Base-by-base conservation (phyloP, 2,329 filamentous ascomycete species). In the Cladosporium austrohemisphaericum region DNA sequence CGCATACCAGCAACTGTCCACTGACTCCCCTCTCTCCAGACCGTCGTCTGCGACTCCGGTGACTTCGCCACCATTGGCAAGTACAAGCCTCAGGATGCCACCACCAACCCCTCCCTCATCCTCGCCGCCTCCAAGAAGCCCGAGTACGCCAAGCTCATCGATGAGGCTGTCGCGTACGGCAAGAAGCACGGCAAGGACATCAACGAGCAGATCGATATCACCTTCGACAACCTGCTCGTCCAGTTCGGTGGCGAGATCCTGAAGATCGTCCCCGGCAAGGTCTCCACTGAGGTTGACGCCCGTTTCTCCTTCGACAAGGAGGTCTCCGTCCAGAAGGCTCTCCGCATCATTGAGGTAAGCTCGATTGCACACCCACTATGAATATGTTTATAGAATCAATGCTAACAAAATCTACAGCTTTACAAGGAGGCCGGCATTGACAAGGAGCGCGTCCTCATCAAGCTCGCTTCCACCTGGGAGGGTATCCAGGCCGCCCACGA, bases 41-140 rank as follows among this genome's bases (percentile, higher is more conserved):
- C 88, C 58, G 93, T 97, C 68, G 93, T 97, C 73, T 92, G 87
- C 73, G 93, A 97, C 79, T 95, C 92, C 74, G 93, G 91, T 85
- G 86, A 77, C 68, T 72, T 74, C 60, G 71, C 76, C 83, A 91
- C 91, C 73, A 98, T 98, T 73, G 91, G 80, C 79, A 96, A 97
- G 80, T 98, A 98, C 85, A 95, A 95, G 84, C 93, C 93, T 59
- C 91, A 98, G 81, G 93, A 98, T 88, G 93, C 93, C 68, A 98
- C 93, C 72, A 98, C 93, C 78, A 98, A 98, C 84, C 93, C 93
- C 53, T 97, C 93, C 57, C 81, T 98, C 71, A 97, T 98, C 75
- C 86, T 98, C 70, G 92, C 91, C 61, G 93, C 93, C 58, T 91
- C 93, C 70, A 97, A 98, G 83, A 97, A 97, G 84, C 69, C 88